Evolutionary conservation across 306 rosid species (phyloP), one percentile per base, ranked within the genome.

Genomic region (Medicago lupulina): DNA sequence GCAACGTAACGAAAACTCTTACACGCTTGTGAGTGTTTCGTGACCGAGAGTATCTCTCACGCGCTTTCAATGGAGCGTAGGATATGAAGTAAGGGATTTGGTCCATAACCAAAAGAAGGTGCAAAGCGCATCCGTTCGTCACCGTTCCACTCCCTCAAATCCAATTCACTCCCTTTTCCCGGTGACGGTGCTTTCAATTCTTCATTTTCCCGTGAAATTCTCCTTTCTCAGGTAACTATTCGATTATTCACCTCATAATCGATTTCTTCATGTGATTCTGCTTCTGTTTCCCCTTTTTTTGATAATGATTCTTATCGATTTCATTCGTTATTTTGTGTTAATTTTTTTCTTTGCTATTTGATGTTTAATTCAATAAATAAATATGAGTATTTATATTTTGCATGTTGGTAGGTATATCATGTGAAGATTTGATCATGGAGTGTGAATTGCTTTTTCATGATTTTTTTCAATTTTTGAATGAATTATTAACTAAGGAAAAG

Each of bases 181-280:
- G 91, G 96, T 88, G 90, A 87, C 80, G 80, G 85, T 82, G 70
- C 77, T 80, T 74, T 23, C 75, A 72, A 23, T 74, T 71, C 60
- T 51, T 6, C 25, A 76, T 74, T 81, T 74, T 71, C 64, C 53
- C 53, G 34, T 19, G 13, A n/a, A n/a, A 65, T 57, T 67, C 78
- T 70, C 25, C 72, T 59, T 15, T 46, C 71, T 62, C 16, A 43
- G 90, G 91, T 87, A 17, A 76, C 89, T 78, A 80, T 86, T 83
- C 47, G 76, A 73, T 59, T 17, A 77, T 60, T 18, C 73, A 34
- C 23, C 50, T 0, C 75, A 36, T 11, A 47, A 74, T 75, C 79
- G 41, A 43, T 83, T 54, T 61, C n/a, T n/a, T n/a, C n/a, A n/a
- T n/a, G n/a, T n/a, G n/a, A n/a, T n/a, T n/a, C 64, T 18, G 31